Percentiles rank a stretch among this genome's conserved stretches.
Evolutionary conservation across 202 grass and related monocot species (phyloP).

Genomic region (Panicum hallii): DNA sequence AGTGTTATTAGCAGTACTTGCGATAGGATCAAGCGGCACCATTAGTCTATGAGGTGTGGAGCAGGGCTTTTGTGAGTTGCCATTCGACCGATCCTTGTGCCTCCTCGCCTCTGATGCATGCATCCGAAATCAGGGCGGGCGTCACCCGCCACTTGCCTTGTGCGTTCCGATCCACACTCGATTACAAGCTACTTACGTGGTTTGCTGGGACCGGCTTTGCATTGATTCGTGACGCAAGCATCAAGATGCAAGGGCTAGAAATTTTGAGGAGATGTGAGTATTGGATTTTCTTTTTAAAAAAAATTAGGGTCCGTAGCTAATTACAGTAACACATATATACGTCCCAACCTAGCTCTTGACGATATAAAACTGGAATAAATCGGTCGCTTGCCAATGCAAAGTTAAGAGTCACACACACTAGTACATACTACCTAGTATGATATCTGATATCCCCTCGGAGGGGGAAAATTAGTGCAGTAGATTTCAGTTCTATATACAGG

Average conservation of each 20-base stretch:
- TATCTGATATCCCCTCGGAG: not conserved
- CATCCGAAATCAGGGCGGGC: constrained; percentile 7
- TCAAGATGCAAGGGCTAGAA: not conserved
- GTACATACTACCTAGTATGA: not conserved
- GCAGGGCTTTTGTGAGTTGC: constrained; percentile 10
- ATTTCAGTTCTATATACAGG: not conserved
- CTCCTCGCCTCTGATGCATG: not conserved
- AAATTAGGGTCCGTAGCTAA: too few species aligned
- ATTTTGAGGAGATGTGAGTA: too few species aligned
- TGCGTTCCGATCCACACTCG: constrained; percentile 43
- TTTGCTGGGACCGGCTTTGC: not conserved
- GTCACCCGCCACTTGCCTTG: constrained; percentile 23
- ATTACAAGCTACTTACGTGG: not conserved
- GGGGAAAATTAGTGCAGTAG: too few species aligned
- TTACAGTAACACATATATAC: too few species aligned
- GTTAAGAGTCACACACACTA: too few species aligned
- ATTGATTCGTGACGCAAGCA: not conserved
- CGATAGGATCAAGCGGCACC: constrained; percentile 12
- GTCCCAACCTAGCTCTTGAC: too few species aligned
- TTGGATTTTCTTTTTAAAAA: too few species aligned
- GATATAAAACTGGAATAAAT: too few species aligned
- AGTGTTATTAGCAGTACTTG: not conserved
- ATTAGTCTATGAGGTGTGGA: not conserved
- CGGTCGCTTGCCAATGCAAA: too few species aligned
- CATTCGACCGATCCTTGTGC: not conserved